Conservation (phyloP, 768 basidiomycete species). For the Pleurotus pulmonarius region DNA sequence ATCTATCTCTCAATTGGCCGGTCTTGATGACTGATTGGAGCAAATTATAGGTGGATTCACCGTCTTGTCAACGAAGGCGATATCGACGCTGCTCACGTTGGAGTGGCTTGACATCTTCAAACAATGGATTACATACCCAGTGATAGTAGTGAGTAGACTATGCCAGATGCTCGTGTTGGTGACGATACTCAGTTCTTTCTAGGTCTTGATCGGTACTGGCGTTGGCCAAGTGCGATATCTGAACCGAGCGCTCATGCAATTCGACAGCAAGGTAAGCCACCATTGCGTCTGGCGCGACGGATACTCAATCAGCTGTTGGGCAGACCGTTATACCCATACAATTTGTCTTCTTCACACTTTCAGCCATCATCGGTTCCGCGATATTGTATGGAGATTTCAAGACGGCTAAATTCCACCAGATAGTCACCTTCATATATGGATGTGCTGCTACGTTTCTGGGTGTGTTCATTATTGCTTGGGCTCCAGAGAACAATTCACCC, state of each 20-base stretch:
- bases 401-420: constrained; percentile 74
- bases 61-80: constrained; percentile 88
- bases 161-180: not conserved
- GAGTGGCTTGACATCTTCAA: constrained; percentile 75
- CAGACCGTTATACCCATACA: constrained; percentile 91
- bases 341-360: constrained; percentile 92
- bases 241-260: constrained; percentile 86
- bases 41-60: constrained; percentile 76
- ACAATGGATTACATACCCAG: constrained; percentile 80
- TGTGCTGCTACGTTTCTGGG: constrained; percentile 87
- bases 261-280: constrained; percentile 77
- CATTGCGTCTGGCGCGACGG: not conserved
- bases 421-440: constrained; percentile 83
- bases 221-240: constrained; percentile 83
- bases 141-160: constrained; percentile 54
- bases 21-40: constrained; percentile 2
- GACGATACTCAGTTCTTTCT: constrained; percentile 9
- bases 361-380: constrained; percentile 89
- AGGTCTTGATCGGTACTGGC: constrained; percentile 74
- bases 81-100: constrained; percentile 81
- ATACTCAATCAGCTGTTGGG: not conserved
- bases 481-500: constrained; percentile 27
- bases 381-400: constrained; percentile 94
- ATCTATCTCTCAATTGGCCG: not conserved
- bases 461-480: constrained; percentile 83